These are phyloP conservation scores for Stagonosporopsis tanaceti DNA, from an alignment of 2,329 filamentous ascomycete species.

Conservation along the genomic window DNA sequence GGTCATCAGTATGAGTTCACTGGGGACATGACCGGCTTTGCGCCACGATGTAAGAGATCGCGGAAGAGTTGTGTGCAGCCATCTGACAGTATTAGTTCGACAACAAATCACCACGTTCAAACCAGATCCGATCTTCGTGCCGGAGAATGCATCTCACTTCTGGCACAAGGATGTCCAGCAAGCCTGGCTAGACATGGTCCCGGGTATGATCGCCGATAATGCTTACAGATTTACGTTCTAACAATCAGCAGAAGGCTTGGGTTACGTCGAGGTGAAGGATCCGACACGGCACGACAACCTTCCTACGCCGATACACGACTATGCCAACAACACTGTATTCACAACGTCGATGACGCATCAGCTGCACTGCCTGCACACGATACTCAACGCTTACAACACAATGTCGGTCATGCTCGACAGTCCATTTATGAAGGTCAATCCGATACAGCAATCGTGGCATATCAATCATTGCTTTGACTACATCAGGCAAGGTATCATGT, in stretches of 20 bases:
- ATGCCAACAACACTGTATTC: constrained; percentile 39
- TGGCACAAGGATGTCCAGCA: constrained; percentile 41
- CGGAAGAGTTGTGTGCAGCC: background rate
- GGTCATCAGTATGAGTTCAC: constrained; percentile 29
- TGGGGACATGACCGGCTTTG: constrained; percentile 45
- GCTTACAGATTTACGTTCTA: background rate
- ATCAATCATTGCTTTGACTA: constrained; percentile 49
- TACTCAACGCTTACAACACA: constrained; percentile 44
- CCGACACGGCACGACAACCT: constrained; percentile 36
- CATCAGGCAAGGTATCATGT: constrained; percentile 46
- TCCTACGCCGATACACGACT: constrained; percentile 44
- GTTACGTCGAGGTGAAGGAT: constrained; percentile 41
- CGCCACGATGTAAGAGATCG: constrained; percentile 35
- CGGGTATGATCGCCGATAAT: constrained; percentile 26
- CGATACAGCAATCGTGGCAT: constrained; percentile 45
- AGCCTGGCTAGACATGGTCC: constrained; percentile 45
- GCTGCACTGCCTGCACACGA: constrained; percentile 46
- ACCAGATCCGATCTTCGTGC: constrained; percentile 36
- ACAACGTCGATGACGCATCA: constrained; percentile 47
- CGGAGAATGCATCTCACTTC: constrained; percentile 40
- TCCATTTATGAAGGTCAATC: constrained; percentile 14
- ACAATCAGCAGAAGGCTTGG: constrained; percentile 36
- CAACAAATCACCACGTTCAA: constrained; percentile 42
- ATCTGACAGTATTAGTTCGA: constrained; percentile 31
- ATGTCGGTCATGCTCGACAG: constrained; percentile 27